phyloP scores from a whole-genome alignment of 228 moss, liverwort and hornwort genomes.

The Sphagnum magellanicum region DNA sequence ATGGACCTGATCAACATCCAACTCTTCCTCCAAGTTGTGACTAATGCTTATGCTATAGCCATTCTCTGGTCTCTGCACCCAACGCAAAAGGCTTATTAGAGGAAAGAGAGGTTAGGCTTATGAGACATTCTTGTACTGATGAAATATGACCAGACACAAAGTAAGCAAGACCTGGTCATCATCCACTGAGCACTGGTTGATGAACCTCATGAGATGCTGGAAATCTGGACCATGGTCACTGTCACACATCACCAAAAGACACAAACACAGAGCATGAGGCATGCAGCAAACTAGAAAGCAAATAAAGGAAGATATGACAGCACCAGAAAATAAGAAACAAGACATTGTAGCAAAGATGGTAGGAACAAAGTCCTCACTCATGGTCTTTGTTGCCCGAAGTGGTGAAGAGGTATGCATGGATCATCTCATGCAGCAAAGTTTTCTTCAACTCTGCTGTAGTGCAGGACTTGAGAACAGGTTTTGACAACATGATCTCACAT shows the following conservation, averaged over 20 bases:
- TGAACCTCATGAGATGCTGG: not conserved
- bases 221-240: not conserved
- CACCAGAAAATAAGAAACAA: not conserved
- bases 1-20: not conserved
- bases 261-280: not conserved
- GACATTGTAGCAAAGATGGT: not conserved
- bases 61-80: not conserved
- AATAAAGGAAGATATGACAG: not conserved
- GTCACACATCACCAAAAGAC: not conserved
- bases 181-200: not conserved
- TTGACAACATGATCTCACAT: constrained; percentile 33
- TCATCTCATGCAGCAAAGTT: constrained; percentile 43
- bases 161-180: not conserved
- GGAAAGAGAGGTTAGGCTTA: not conserved
- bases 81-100: not conserved
- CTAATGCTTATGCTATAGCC: not conserved
- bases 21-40: not conserved
- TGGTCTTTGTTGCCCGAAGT: constrained; percentile 30
- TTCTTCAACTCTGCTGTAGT: constrained; percentile 31
- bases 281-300: not conserved
- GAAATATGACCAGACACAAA: not conserved
- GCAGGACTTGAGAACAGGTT: constrained; percentile 31
- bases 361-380: constrained; percentile 17
- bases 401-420: constrained; percentile 35
- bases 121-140: not conserved